Evolutionary conservation across 2,329 filamentous ascomycete genomes (phyloP).

Genomic region (Claviceps africana): DNA sequence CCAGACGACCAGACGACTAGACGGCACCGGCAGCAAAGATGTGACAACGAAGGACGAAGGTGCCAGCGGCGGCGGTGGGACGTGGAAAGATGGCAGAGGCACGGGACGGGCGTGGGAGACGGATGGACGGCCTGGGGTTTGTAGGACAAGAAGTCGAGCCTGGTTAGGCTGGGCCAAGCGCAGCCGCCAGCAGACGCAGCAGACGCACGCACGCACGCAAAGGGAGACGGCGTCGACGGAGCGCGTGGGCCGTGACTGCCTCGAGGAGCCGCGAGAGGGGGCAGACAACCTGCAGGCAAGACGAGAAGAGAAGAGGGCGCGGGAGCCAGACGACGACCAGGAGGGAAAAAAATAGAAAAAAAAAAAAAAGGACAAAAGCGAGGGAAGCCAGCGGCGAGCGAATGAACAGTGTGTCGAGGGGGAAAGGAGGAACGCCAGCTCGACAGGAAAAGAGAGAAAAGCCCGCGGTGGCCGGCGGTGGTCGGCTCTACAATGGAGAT

Average conservation of each 20-base stretch:
- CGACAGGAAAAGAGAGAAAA: background rate
- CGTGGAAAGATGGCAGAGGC: slow-evolving; percentile 14
- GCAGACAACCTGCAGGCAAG: background rate
- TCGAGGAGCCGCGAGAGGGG: slow-evolving; percentile 5
- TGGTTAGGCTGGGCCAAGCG: slow-evolving; percentile 8
- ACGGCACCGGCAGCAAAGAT: slow-evolving; percentile 1
- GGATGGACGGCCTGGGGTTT: slow-evolving; percentile 13
- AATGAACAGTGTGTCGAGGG: slow-evolving; percentile 1
- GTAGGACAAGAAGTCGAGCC: slow-evolving; percentile 10
- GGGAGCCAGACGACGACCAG: background rate
- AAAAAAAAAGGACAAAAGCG: background rate
- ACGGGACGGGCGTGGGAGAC: slow-evolving; percentile 11
- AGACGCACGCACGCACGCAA: background rate
- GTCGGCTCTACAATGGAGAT: slow-evolving; percentile 6
- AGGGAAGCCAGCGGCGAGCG: slow-evolving; percentile 3
- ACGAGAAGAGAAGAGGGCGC: background rate
- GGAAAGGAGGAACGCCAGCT: background rate
- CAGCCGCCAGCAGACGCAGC: slow-evolving; percentile 7
- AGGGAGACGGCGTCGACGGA: slow-evolving; percentile 1
- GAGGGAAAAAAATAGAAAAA: background rate
- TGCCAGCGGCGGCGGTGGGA: slow-evolving; percentile 10
- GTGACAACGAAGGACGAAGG: slow-evolving; percentile 7
- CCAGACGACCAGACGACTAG: background rate
- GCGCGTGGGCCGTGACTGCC: slow-evolving; percentile 6
- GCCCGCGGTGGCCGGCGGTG: no score